These are phyloP conservation scores for Omphalea diandra DNA, from an alignment of 441 rosid species.

Conservation along the genomic window DNA sequence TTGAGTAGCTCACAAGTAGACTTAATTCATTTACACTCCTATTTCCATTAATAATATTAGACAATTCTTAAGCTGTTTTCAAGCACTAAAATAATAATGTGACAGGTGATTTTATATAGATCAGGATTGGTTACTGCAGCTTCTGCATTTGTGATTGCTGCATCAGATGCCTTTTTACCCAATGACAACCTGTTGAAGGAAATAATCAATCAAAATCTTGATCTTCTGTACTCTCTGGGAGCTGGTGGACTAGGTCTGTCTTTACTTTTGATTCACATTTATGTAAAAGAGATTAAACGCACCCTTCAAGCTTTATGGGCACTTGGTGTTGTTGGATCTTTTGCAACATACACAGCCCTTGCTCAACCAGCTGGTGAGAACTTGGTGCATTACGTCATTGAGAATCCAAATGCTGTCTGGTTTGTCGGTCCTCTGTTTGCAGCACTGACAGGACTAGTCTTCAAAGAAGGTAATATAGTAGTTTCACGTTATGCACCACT, in stretches of 20 bases:
- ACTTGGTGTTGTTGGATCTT: constrained; percentile 74
- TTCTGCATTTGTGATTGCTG: constrained; percentile 67
- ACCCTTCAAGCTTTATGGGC: constrained; percentile 94
- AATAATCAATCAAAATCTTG: constrained; percentile 57
- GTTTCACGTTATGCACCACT: not conserved
- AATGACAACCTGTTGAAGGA: constrained; percentile 41
- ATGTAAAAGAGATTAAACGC: constrained; percentile 87
- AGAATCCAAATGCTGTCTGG: constrained; percentile 74
- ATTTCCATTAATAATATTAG: no score
- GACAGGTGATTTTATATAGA: constrained; percentile 83
- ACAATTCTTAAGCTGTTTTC: no score
- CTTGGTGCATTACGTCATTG: constrained; percentile 62
- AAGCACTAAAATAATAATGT: not conserved
- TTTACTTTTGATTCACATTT: constrained; percentile 74
- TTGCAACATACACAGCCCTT: constrained; percentile 52
- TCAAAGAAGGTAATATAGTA: constrained; percentile 74
- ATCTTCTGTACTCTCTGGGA: constrained; percentile 61
- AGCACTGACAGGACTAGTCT: constrained; percentile 85
- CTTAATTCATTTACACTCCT: no score
- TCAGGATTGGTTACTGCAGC: constrained; percentile 84
- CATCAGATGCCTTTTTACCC: constrained; percentile 74
- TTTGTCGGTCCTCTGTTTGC: constrained; percentile 94
- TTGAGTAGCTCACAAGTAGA: no score
- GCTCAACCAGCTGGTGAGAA: constrained; percentile 68
- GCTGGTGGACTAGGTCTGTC: constrained; percentile 85